A percentile compares a stretch with the other conserved stretches of the same genome.
Evolutionary conservation across 2,329 filamentous ascomycete genomes (phyloP).

Genomic region (Aspergillus sp.): DNA sequence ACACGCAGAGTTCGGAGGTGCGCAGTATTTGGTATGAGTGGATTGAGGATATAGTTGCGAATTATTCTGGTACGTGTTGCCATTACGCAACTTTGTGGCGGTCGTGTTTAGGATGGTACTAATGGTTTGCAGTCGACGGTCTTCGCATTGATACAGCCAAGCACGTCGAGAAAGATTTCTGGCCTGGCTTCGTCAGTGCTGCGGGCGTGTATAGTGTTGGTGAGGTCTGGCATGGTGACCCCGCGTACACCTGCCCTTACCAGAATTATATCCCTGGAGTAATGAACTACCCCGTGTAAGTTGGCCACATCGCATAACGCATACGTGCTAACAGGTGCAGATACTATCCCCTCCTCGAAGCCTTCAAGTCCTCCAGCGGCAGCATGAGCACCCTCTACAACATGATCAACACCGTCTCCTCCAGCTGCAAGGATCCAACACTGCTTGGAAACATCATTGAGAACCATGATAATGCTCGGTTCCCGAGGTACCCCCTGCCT

Average conservation of each 20-base stretch:
- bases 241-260: conserved; percentile 44
- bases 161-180: conserved; percentile 50
- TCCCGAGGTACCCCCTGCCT: conserved; percentile 52
- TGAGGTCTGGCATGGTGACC: conserved; percentile 47
- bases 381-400: conserved; percentile 33
- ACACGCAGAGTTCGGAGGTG: conserved; percentile 49
- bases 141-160: conserved; percentile 56
- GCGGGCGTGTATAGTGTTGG: conserved; percentile 51
- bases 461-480: conserved; percentile 64
- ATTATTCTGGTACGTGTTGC: conserved; percentile 37
- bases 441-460: conserved; percentile 60
- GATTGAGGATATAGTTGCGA: conserved; percentile 45
- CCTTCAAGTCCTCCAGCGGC: conserved; percentile 38
- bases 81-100: too few relatives aligned
- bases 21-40: conserved; percentile 44
- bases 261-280: conserved; percentile 49
- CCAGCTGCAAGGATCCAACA: conserved; percentile 46
- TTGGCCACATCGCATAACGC: conserved; percentile 33
- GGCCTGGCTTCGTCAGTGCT: conserved; percentile 39
- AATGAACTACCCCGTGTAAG: conserved; percentile 51
- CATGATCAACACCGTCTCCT: conserved; percentile 29
- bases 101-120: too few relatives aligned
- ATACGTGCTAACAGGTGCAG: conserved; percentile 15
- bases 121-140: conserved; percentile 44
- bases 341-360: conserved; percentile 40